Evolutionary conservation across 768 basidiomycete genomes (phyloP), one percentile per base, ranked within the genome.

Genomic region (Leucogyrophana mollusca): DNA sequence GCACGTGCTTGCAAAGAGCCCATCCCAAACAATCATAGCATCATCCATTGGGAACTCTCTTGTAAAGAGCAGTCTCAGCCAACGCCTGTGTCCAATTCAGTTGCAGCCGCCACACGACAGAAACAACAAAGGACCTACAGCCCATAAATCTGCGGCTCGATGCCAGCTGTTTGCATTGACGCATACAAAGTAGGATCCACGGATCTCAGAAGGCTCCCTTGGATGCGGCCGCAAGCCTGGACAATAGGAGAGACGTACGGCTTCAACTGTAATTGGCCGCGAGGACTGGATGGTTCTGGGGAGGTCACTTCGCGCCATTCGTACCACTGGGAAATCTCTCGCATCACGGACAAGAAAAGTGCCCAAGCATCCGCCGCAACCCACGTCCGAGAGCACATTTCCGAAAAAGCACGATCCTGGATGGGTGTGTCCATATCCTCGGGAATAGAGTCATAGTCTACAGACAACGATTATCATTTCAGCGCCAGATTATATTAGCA

Each of bases 111-210:
- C 13, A 6, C 27, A 7, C 27, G 32, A 20, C 22, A 11, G 34
- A 37, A 37, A 46, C 9, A 34, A 46, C 16, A 46, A 18, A 49
- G 24, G 9, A 70, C 90, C 64, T 66, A 94, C 88, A 98, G 94
- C 46, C 91, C 93, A 69, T 93, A 99, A 16, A 98, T 88, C 62
- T 98, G 96, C 4, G 94, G 94, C 64, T 99, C 96, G 34, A 98
- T 85, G 5, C 89, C 89, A 32, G 83, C 78, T 27, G 76, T 77
- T 54, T 90, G 85, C 70, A 99, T 72, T 42, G 78, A 74, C 49
- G 79, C 77, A 74, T 83, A 87, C 17, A 98, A 69, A 34, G 80
- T 64, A 14, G 91, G 91, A 65, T 99, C 96, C 21, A 89, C 80
- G 18, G 74, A 74, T 60, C 82, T 82, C 16, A 98, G 73, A 11